Evolutionary conservation across 108 stramenopile genomes (phyloP), one percentile per base, ranked within the genome.

Genomic region (Discostella stelligeroides): DNA sequence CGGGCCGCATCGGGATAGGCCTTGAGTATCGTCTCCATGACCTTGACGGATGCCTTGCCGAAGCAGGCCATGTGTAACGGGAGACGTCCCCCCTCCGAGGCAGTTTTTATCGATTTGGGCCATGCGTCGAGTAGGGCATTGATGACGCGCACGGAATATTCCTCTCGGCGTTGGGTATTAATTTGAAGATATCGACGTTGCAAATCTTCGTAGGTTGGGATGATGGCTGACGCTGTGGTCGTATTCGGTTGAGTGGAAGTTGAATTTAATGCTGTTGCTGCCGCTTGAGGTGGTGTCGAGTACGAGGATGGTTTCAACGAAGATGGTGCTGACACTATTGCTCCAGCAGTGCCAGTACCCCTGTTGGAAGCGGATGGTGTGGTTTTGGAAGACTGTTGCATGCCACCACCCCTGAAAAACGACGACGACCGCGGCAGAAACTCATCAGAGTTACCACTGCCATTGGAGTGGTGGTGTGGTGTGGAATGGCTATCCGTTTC

Each of bases 1-100:
- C 91, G 73, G n/a, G 88, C 83, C 12, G 90, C 94, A 29, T 90
- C 88, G 49, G 91, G 91, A 69, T 95, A 91, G 18, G 94, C 88
- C 12, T 79, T 77, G 14, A 92, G 29, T 15, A 95, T 66, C 4
- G 88, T 82, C 18, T 86, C 75, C 34, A 90, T 80, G 37, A 89
- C 88, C 4, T 79, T 73, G 23, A 86, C 84, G 2, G 89, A 87
- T 25, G 92, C 92, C 60, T 85, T 76, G 13, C 92, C 92, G 45
- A 89, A 89, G 65, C 86, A 87, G 7, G 94, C 94, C 48, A 86
- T 90, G 66, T 95, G 94, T 0, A 95, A 75, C 1, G 91, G 90
- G 0, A 95, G 70, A 13, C 94, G 73, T 3, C 90, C 88, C 30
- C 94, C 94, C 67, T 95, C 94, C 13, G 85, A 86, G 42, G 86